Percentiles rank a stretch among this genome's conserved stretches.
Evolutionary conservation across 108 stramenopile species (phyloP).

Genomic region (Skeletonema tropicum): DNA sequence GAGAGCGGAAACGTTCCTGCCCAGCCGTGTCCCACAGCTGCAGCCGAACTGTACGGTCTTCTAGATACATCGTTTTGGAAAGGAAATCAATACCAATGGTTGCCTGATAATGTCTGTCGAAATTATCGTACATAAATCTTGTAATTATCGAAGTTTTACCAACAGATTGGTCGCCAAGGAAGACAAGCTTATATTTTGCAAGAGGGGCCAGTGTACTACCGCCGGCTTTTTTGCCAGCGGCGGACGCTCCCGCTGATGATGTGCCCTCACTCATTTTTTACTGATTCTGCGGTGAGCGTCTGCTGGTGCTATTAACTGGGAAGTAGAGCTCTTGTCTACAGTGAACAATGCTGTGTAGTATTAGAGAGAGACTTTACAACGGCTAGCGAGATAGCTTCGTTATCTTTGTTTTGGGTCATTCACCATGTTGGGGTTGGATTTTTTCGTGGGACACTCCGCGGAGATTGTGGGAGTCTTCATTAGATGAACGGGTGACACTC

Average conservation of each 20-base stretch:
- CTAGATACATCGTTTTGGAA: slow-evolving; percentile 98
- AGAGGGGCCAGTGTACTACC: slow-evolving; percentile 81
- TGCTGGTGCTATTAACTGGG: neutral
- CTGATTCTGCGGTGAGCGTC: neutral
- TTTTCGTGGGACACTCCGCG: neutral
- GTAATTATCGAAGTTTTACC: slow-evolving; percentile 99
- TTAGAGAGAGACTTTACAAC: neutral
- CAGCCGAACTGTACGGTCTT: slow-evolving; percentile 98
- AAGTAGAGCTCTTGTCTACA: neutral
- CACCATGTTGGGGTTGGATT: neutral
- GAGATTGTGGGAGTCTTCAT: neutral
- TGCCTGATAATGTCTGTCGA: slow-evolving; percentile 98
- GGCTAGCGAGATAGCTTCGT: too few relatives aligned
- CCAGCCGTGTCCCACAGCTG: slow-evolving; percentile 99
- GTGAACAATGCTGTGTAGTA: neutral
- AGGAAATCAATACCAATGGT: slow-evolving; percentile 99
- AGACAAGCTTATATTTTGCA: slow-evolving; percentile 98
- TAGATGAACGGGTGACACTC: too few relatives aligned
- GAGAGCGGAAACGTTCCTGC: slow-evolving; percentile 93
- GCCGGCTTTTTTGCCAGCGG: slow-evolving; percentile 16
- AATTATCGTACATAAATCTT: slow-evolving; percentile 96
- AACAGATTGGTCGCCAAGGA: slow-evolving; percentile 98
- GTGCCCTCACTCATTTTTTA: slow-evolving; percentile 1
- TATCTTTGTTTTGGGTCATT: neutral
- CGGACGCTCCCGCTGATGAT: slow-evolving; percentile 5